Percentiles rank a stretch among this genome's conserved stretches.
These are phyloP conservation scores for Nigrospora osmanthi DNA, from an alignment of 2,329 filamentous ascomycete genomes.

Conservation along the genomic window DNA sequence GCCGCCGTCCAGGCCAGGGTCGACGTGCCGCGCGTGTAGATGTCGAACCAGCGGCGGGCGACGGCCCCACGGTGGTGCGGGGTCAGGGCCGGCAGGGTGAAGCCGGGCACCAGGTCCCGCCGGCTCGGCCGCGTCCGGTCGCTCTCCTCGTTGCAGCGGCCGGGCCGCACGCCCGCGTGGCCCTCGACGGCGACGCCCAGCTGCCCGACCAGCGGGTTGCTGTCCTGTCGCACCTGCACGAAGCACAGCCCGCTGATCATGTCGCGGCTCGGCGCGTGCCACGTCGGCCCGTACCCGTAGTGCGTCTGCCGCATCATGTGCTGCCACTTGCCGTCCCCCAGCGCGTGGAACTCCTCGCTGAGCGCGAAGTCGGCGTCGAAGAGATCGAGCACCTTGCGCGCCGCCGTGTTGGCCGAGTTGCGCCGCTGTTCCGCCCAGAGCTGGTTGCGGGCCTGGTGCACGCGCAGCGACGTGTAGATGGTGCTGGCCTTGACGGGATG, in stretches of 20 bases:
- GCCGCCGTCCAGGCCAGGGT: conserved; percentile 33
- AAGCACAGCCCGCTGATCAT: conserved; percentile 45
- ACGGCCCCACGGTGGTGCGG: conserved; percentile 7
- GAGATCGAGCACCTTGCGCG: conserved; percentile 33
- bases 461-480: conserved; percentile 42
- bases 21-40: conserved; percentile 31
- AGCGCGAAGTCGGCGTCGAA: conserved; percentile 44
- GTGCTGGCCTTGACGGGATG: conserved; percentile 51
- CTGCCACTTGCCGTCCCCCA: conserved; percentile 47
- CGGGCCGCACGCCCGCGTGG: conserved; percentile 20
- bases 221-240: conserved; percentile 40
- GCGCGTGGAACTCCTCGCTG: conserved; percentile 39
- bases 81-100: conserved; percentile 11
- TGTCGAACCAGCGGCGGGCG: conserved; percentile 27
- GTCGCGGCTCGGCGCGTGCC: conserved; percentile 47
- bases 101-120: conserved; percentile 18
- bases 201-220: conserved; percentile 41
- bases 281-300: conserved; percentile 49
- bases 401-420: conserved; percentile 44
- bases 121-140: conserved; percentile 36
- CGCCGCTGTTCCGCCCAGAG: conserved; percentile 48
- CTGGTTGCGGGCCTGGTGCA: conserved; percentile 39
- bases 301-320: conserved; percentile 43
- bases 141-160: conserved; percentile 42
- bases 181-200: conserved; percentile 47